A percentile compares a stretch with the other conserved stretches of the same genome.
phyloP scores from a whole-genome alignment of 768 basidiomycete genomes.

The Auriscalpium microsporum region DNA sequence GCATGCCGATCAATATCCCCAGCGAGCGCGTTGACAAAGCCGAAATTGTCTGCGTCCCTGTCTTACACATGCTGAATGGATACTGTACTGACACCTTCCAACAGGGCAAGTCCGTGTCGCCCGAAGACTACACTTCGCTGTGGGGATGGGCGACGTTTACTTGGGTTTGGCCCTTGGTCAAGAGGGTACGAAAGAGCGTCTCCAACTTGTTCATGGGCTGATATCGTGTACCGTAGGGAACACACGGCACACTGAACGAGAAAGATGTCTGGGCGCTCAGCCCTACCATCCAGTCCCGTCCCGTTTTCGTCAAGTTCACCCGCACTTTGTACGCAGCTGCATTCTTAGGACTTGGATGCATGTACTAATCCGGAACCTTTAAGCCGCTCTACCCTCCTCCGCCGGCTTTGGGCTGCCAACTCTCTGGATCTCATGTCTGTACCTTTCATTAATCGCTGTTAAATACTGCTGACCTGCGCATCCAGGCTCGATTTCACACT shows the following conservation, averaged over 20 bases:
- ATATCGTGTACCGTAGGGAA: slow-evolving; percentile 23
- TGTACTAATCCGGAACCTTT: background rate
- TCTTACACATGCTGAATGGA: background rate
- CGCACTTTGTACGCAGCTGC: slow-evolving; percentile 15
- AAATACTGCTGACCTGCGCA: background rate
- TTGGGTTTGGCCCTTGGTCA: slow-evolving; percentile 64
- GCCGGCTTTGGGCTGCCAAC: slow-evolving; percentile 37
- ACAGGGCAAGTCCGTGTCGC: slow-evolving; percentile 49
- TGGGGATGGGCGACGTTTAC: slow-evolving; percentile 64
- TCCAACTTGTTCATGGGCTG: background rate
- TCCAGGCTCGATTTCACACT: slow-evolving; percentile 49
- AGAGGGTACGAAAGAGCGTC: slow-evolving; percentile 26
- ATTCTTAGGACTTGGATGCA: background rate
- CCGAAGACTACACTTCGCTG: slow-evolving; percentile 70
- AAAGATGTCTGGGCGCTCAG: slow-evolving; percentile 66
- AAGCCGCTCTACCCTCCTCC: slow-evolving; percentile 31
- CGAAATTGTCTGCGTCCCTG: slow-evolving; percentile 41
- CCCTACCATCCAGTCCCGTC: slow-evolving; percentile 56
- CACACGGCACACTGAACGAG: slow-evolving; percentile 51
- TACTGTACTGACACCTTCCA: background rate
- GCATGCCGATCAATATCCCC: slow-evolving; percentile 62
- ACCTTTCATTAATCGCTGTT: no score
- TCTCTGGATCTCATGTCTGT: slow-evolving; percentile 33
- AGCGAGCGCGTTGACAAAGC: slow-evolving; percentile 39
- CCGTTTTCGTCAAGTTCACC: slow-evolving; percentile 46